Conservation (phyloP, 1,139 yeast genomes). For the Candida pseudocylindracea region DNA sequence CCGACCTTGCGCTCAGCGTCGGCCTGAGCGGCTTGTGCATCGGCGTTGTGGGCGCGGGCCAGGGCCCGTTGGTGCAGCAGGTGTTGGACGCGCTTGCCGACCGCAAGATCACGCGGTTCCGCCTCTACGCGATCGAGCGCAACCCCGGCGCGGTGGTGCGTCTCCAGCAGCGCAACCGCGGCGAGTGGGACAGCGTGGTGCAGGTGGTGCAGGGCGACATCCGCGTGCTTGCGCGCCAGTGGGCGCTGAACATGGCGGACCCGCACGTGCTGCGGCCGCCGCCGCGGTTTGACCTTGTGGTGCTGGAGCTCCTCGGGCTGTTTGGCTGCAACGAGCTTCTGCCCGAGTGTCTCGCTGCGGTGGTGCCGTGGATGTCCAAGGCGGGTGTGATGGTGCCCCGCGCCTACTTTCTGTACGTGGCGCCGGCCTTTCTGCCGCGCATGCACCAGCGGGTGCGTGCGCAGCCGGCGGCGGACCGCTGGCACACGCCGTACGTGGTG, state of each 20-base stretch:
- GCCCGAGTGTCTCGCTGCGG: conserved; percentile 36
- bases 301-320: conserved; percentile 74
- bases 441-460: no score
- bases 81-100: conserved; percentile 5
- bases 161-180: conserved; percentile 17
- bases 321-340: conserved; percentile 81
- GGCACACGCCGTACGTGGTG: no score
- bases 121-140: conserved; percentile 27
- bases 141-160: conserved; percentile 36
- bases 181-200: conserved; percentile 22
- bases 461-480: no score
- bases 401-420: neutral
- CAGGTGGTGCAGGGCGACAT: conserved; percentile 33
- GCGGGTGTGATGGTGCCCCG: conserved; percentile 36
- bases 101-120: conserved; percentile 2
- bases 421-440: no score
- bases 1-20: conserved; percentile 15
- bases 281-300: conserved; percentile 25
- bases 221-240: conserved; percentile 7
- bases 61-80: conserved; percentile 39
- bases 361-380: conserved; percentile 1
- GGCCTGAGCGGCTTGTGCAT: no score
- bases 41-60: conserved; percentile 60
- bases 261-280: conserved; percentile 1
- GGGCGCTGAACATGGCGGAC: conserved; percentile 3